Percentiles rank a stretch among this genome's conserved stretches.
These are phyloP conservation scores for Fusarium cyanostomum DNA, from an alignment of 2,329 filamentous ascomycete species.

Conservation along the genomic window DNA sequence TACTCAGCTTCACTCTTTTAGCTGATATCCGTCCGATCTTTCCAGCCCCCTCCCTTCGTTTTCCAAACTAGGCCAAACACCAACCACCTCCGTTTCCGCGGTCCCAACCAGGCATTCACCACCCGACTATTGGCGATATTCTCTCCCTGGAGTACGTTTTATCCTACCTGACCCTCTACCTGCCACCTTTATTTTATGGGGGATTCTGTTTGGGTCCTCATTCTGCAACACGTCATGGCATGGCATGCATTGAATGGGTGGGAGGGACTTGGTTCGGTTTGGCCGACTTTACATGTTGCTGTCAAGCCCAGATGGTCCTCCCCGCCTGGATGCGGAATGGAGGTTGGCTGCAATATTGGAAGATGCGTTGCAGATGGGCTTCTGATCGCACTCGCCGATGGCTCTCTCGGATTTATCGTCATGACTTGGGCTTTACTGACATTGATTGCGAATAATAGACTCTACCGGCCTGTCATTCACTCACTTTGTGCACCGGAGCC, in stretches of 20 bases:
- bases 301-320: constrained; percentile 7
- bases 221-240: constrained; percentile 35
- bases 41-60: constrained; percentile 39
- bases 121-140: constrained; percentile 44
- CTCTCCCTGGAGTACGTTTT: constrained; percentile 43
- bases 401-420: neutral
- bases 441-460: constrained; percentile 31
- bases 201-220: constrained; percentile 21
- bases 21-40: constrained; percentile 53
- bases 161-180: constrained; percentile 33
- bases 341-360: constrained; percentile 31
- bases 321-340: constrained; percentile 37
- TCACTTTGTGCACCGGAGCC: constrained; percentile 34
- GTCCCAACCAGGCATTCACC: constrained; percentile 36
- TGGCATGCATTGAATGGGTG: constrained; percentile 38
- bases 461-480: constrained; percentile 29
- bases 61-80: constrained; percentile 26
- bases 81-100: constrained; percentile 35
- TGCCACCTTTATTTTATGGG: constrained; percentile 29
- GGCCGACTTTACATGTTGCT: constrained; percentile 10
- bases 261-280: constrained; percentile 26
- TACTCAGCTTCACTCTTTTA: constrained; percentile 56
- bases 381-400: constrained; percentile 23
- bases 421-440: constrained; percentile 31
- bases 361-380: constrained; percentile 25